Conservation (phyloP, 78 protist species). For the Polysphondylium violaceum region DNA sequence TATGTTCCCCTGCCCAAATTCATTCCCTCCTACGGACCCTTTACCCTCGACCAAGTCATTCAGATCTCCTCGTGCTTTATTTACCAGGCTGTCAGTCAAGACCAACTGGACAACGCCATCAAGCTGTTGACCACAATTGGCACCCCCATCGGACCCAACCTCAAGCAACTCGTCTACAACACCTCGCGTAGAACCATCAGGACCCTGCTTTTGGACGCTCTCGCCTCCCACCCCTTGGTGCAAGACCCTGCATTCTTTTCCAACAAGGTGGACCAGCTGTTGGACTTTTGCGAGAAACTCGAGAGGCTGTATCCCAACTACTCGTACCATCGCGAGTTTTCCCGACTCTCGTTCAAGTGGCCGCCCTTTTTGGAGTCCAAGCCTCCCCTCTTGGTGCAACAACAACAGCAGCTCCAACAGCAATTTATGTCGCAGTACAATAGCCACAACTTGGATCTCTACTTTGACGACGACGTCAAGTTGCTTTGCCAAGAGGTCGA, state of each 20-base stretch:
- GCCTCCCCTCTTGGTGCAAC: conserved; percentile 54
- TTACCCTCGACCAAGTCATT: conserved; percentile 27
- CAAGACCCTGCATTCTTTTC: conserved; percentile 32
- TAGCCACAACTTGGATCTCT: conserved; percentile 3
- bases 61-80: conserved; percentile 49
- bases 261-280: background rate
- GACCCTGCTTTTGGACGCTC: conserved; percentile 12
- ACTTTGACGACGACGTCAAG: conserved; percentile 51
- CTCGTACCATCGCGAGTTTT: conserved; percentile 52
- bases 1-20: conserved; percentile 5
- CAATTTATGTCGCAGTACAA: conserved; percentile 4
- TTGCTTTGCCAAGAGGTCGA: conserved; percentile 57
- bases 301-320: conserved; percentile 54
- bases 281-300: conserved; percentile 26
- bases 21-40: conserved; percentile 40
- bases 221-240: conserved; percentile 34
- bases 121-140: conserved; percentile 28
- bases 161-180: conserved; percentile 34
- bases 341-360: conserved; percentile 55
- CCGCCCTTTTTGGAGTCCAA: conserved; percentile 42
- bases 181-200: conserved; percentile 57
- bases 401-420: conserved; percentile 49
- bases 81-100: conserved; percentile 67
- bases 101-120: conserved; percentile 35
- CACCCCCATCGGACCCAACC: conserved; percentile 13